These are phyloP conservation scores for Dictyostelium purpureum DNA, from an alignment of 78 protist genomes.

Conservation along the genomic window DNA sequence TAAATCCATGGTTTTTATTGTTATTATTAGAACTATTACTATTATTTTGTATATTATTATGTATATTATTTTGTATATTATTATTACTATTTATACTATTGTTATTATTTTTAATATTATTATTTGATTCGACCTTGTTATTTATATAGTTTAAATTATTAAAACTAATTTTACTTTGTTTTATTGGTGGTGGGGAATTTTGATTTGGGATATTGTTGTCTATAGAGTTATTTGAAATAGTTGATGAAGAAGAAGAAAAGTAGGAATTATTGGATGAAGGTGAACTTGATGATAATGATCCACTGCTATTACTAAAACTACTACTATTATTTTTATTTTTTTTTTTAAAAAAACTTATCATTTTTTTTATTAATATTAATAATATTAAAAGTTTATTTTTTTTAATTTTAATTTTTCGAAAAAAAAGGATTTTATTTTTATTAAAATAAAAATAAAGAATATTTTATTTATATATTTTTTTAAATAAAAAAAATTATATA, in stretches of 20 bases:
- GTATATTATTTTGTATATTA: background rate
- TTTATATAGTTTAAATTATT: background rate
- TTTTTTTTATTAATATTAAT: background rate
- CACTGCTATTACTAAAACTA: background rate
- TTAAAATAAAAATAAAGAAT: background rate
- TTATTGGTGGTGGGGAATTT: background rate
- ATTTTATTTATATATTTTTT: too few relatives aligned
- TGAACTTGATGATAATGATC: background rate
- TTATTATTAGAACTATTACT: too few relatives aligned
- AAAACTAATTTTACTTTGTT: background rate
- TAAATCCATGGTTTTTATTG: too few relatives aligned
- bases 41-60: background rate
- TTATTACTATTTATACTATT: background rate
- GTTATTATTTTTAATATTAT: background rate
- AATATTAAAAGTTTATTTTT: background rate
- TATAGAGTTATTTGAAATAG: background rate
- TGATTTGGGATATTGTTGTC: background rate
- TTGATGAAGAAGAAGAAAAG: background rate
- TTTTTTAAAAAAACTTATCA: background rate
- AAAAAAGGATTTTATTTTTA: background rate
- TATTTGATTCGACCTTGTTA: background rate
- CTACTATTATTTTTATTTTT: background rate
- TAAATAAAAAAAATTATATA: too few relatives aligned
- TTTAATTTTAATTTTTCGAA: background rate
- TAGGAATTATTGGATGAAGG: background rate